These are phyloP conservation scores for Fraxinus excelsior DNA, from an alignment of 257 asterid species.

Conservation along the genomic window DNA sequence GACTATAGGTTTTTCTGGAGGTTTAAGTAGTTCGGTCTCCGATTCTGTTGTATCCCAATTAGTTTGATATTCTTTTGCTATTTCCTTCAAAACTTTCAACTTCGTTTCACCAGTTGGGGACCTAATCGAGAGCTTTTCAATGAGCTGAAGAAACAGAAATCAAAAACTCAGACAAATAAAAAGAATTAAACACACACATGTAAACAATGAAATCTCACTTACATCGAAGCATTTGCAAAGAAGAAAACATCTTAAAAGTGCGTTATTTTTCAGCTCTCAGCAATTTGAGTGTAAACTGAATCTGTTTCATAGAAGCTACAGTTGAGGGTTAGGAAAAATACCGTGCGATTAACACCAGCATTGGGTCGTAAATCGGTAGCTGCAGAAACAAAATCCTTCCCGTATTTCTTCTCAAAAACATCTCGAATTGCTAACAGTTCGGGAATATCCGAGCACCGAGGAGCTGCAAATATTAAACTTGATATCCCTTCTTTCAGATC, in stretches of 20 bases:
- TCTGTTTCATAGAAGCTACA: background rate
- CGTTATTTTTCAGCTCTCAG: background rate
- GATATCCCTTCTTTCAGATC: constrained; percentile 96
- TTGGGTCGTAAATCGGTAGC: constrained; percentile 93
- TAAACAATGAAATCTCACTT: background rate
- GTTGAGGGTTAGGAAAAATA: constrained; percentile 22
- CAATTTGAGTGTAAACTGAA: background rate
- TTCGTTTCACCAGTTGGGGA: constrained; percentile 87
- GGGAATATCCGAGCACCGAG: constrained; percentile 97
- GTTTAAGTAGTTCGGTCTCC: constrained; percentile 83
- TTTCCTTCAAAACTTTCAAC: constrained; percentile 84
- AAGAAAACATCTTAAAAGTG: background rate
- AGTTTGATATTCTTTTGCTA: constrained; percentile 90
- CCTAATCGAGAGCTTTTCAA: constrained; percentile 91
- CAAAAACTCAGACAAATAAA: background rate
- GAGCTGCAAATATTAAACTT: constrained; percentile 87
- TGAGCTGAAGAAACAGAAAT: constrained; percentile 64
- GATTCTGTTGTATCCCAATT: constrained; percentile 87
- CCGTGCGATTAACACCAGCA: constrained; percentile 93
- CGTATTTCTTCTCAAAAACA: constrained; percentile 79
- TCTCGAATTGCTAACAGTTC: constrained; percentile 73
- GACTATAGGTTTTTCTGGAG: constrained; percentile 88
- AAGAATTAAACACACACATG: too few species aligned
- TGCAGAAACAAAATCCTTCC: constrained; percentile 89
- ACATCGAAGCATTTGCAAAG: background rate